A percentile compares a stretch with the other conserved stretches of the same genome.
Evolutionary conservation across 768 basidiomycete species (phyloP).

Genomic region (Trametes maxima): DNA sequence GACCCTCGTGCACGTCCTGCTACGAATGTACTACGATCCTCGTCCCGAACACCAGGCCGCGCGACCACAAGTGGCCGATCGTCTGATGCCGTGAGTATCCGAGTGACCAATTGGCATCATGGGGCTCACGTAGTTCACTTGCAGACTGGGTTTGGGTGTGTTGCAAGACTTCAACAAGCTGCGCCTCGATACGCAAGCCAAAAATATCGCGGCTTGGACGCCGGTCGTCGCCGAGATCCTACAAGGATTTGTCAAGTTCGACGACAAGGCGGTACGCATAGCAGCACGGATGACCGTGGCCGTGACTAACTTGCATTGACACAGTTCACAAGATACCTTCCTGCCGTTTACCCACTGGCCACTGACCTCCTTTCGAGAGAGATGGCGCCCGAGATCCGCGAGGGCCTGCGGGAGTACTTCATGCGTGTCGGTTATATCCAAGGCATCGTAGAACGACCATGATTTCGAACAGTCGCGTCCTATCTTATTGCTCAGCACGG

Average conservation of each 20-base stretch:
- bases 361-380: constrained; percentile 86
- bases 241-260: constrained; percentile 86
- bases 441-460: constrained; percentile 33
- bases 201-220: constrained; percentile 97
- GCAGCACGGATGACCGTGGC: neutral
- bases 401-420: constrained; percentile 78
- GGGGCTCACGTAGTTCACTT: constrained; percentile 11
- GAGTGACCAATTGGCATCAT: neutral
- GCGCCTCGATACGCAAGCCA: constrained; percentile 85
- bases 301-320: constrained; percentile 10
- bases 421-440: constrained; percentile 63
- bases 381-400: constrained; percentile 78
- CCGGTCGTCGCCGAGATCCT: constrained; percentile 98
- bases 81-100: constrained; percentile 63
- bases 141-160: constrained; percentile 83
- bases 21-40: constrained; percentile 92
- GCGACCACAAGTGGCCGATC: constrained; percentile 76
- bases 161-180: constrained; percentile 90
- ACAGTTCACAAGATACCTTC: constrained; percentile 89
- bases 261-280: constrained; percentile 82
- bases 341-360: constrained; percentile 87
- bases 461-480: constrained; percentile 13
- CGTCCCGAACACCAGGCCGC: constrained; percentile 86
- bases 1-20: constrained; percentile 87
- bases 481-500: constrained; percentile 28